Evolutionary conservation across 2,329 filamentous ascomycete species (phyloP), one percentile per base, ranked within the genome.

Genomic region (Ophiostoma angusticollis): DNA sequence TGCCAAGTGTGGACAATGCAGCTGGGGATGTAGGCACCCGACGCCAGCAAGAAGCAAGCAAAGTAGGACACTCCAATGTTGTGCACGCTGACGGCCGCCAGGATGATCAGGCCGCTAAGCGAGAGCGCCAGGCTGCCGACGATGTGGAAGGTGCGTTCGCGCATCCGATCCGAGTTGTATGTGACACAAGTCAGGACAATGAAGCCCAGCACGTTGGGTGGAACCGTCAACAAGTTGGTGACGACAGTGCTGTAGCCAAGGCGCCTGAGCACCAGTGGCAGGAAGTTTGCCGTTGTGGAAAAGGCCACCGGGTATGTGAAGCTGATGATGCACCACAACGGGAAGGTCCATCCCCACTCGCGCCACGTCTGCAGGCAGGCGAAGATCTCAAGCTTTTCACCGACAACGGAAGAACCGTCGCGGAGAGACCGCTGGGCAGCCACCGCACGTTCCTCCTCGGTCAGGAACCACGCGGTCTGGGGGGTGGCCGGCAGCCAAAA

Each of bases 221-320:
- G 39, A 3, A 50, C 48, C 4, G 48, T 50, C 41, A 44, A 39
- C 24, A 50, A 28, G 32, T 50, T 50, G 3, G 42, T 49, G 16
- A 41, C 43, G 19, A 44, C 36, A 4, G 45, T 38, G 14, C 30
- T 38, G 44, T 47, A 47, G 34, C 44, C 45, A 3, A 49, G 44
- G 12, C 45, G 44, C 22, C 14, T 25, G 2, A 48, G 19, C 18
- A 50, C 36, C 16, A 39, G 37, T 5, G 48, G 47, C 31, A 50
- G 29, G 16, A 50, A 50, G 24, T 44, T 45, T 12, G 47, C 42
- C 9, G 42, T 47, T 11, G 45, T 42, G 3, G 33, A 9, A 30
- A 42, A 45, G 4, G 45, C 44, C 5, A 47, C 42, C 4, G 31
- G 29, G 35, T 36, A 49, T n/a, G 41, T 49, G 36, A 43, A 40